phyloP scores from a whole-genome alignment of 1,284 basidiomycete genomes.

The Cerioporus squamosus region DNA sequence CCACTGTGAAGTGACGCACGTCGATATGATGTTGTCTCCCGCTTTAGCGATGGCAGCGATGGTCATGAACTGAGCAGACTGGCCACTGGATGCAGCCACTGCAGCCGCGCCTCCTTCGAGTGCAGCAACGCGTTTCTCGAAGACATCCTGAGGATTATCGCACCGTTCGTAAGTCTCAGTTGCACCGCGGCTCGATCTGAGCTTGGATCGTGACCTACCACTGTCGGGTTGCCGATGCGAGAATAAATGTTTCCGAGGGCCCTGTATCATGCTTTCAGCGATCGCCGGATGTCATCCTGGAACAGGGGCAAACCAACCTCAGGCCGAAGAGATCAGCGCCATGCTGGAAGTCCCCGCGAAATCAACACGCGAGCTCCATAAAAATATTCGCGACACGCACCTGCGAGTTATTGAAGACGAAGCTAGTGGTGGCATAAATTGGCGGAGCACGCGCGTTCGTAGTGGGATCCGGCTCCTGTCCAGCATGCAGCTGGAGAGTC shows the following conservation, averaged over 20 bases:
- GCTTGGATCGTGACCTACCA: constrained; percentile 47
- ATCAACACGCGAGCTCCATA: not conserved
- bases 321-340: constrained; percentile 85
- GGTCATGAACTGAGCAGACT: constrained; percentile 84
- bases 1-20: constrained; percentile 42
- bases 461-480: constrained; percentile 71
- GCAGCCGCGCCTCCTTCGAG: constrained; percentile 85
- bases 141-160: constrained; percentile 61
- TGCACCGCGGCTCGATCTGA: not conserved
- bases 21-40: constrained; percentile 86
- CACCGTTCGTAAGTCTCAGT: not conserved
- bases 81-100: constrained; percentile 80
- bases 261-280: constrained; percentile 35
- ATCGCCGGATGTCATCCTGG: not conserved
- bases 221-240: constrained; percentile 85
- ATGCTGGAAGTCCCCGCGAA: constrained; percentile 56
- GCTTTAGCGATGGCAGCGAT: constrained; percentile 64
- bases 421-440: constrained; percentile 81
- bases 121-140: constrained; percentile 84
- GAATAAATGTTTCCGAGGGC: constrained; percentile 78
- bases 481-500: constrained; percentile 84
- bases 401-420: constrained; percentile 80
- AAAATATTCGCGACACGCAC: constrained; percentile 32
- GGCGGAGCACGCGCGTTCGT: constrained; percentile 84
- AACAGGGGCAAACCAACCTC: constrained; percentile 42